Evolutionary conservation across 768 basidiomycete species (phyloP).

Genomic region (Kwoniella sp.): DNA sequence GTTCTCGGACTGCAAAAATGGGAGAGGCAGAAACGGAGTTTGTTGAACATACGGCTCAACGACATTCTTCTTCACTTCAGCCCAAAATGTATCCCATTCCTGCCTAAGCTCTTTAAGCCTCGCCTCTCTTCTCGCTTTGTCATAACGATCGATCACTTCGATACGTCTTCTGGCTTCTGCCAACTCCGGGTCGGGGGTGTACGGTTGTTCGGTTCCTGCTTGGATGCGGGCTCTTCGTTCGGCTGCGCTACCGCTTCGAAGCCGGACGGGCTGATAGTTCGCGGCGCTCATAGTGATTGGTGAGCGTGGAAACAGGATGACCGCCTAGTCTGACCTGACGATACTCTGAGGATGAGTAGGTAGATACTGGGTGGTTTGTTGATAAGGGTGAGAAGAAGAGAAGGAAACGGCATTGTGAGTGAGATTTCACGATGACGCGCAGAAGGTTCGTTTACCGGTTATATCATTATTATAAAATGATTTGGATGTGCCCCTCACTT

Average conservation of each 20-base stretch:
- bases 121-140: background rate
- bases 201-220: background rate
- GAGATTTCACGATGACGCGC: too few relatives aligned
- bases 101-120: background rate
- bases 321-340: too few relatives aligned
- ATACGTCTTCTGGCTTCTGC: background rate
- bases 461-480: too few relatives aligned
- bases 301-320: too few relatives aligned
- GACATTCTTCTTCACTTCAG: background rate
- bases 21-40: too few relatives aligned
- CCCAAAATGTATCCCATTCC: background rate
- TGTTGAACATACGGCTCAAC: background rate
- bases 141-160: background rate
- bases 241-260: constrained; percentile 1
- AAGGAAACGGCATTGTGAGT: too few relatives aligned
- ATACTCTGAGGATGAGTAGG: too few relatives aligned
- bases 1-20: too few relatives aligned
- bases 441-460: too few relatives aligned
- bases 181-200: background rate
- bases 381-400: too few relatives aligned
- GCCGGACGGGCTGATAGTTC: background rate
- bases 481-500: too few relatives aligned
- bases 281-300: background rate
- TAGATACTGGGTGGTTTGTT: too few relatives aligned
- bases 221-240: background rate